These are phyloP conservation scores for Colletotrichum musae DNA, from an alignment of 2,329 filamentous ascomycete species.

Conservation along the genomic window DNA sequence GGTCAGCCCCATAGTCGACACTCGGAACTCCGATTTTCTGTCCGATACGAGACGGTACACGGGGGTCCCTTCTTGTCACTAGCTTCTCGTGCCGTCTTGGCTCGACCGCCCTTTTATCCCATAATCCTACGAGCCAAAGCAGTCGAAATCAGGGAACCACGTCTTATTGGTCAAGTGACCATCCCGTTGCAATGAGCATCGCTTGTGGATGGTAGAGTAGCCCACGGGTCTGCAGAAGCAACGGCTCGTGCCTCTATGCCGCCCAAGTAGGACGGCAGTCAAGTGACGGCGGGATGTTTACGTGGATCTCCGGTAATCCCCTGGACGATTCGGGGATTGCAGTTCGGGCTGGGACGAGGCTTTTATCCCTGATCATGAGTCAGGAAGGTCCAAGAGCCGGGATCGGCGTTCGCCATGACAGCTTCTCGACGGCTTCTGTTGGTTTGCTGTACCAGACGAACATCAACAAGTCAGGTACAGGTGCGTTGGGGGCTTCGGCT, in stretches of 20 bases:
- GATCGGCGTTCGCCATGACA: background rate
- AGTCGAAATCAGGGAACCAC: background rate
- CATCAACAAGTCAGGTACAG: background rate
- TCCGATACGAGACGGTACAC: constrained; percentile 4
- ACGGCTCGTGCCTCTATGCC: background rate
- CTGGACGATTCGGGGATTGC: background rate
- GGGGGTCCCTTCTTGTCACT: background rate
- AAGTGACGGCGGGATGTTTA: constrained; percentile 19
- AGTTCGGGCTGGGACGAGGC: background rate
- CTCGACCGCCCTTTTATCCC: background rate
- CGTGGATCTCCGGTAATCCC: constrained; percentile 2
- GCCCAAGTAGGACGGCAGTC: background rate
- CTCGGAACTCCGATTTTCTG: background rate
- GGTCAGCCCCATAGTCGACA: background rate
- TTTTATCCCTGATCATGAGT: background rate
- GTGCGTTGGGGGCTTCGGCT: constrained; percentile 20
- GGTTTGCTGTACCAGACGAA: constrained; percentile 1
- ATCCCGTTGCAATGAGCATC: background rate
- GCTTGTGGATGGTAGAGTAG: background rate
- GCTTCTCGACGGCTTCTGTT: background rate
- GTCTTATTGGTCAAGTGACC: background rate
- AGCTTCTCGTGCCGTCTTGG: constrained; percentile 21
- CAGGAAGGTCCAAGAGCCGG: background rate
- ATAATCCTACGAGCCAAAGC: constrained; percentile 29
- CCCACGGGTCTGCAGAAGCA: background rate